Percentiles rank a stretch among this genome's conserved stretches.
Evolutionary conservation across 345 rosid species (phyloP).

Genomic region (Mallotus nudiflorus): DNA sequence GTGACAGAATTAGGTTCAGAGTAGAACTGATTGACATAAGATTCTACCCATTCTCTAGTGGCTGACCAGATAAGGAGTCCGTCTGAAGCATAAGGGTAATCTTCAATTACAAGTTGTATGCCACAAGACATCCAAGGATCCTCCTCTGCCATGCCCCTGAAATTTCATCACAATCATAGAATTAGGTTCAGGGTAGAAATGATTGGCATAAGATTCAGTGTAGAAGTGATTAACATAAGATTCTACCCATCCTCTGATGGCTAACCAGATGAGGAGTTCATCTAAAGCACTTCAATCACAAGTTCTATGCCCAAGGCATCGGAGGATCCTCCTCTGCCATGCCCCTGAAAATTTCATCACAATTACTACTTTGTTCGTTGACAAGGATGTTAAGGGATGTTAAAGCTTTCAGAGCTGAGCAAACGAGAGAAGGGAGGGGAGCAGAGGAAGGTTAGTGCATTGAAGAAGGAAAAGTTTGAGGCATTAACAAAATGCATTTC

Average conservation of each 20-base stretch:
- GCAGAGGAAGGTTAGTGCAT: no score
- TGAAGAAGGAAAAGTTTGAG: not conserved
- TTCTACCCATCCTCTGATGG: conserved; percentile 68
- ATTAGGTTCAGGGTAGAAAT: conserved; percentile 45
- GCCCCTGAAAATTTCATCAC: conserved; percentile 50
- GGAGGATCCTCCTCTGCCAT: conserved; percentile 89
- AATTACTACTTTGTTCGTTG: no score
- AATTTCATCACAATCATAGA: conserved; percentile 20
- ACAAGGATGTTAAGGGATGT: not conserved
- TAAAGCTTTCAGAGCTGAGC: not conserved
- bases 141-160: conserved; percentile 92
- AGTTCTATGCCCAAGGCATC: conserved; percentile 71
- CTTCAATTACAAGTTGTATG: conserved; percentile 72
- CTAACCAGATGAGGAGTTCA: conserved; percentile 87
- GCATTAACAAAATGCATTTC: not conserved
- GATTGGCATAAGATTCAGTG: no score
- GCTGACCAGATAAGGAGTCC: conserved; percentile 93
- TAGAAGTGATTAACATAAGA: conserved; percentile 80
- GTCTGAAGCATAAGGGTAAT: conserved; percentile 92
- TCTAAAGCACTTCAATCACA: conserved; percentile 83
- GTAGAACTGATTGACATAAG: conserved; percentile 77
- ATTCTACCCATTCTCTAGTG: conserved; percentile 64
- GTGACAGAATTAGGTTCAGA: conserved; percentile 51
- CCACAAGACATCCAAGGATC: conserved; percentile 76
- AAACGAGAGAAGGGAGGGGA: not conserved